Percentiles rank a stretch among this genome's conserved stretches.
These are phyloP conservation scores for Ceratocystis variospora DNA, from an alignment of 2,329 filamentous ascomycete species.

Conservation along the genomic window DNA sequence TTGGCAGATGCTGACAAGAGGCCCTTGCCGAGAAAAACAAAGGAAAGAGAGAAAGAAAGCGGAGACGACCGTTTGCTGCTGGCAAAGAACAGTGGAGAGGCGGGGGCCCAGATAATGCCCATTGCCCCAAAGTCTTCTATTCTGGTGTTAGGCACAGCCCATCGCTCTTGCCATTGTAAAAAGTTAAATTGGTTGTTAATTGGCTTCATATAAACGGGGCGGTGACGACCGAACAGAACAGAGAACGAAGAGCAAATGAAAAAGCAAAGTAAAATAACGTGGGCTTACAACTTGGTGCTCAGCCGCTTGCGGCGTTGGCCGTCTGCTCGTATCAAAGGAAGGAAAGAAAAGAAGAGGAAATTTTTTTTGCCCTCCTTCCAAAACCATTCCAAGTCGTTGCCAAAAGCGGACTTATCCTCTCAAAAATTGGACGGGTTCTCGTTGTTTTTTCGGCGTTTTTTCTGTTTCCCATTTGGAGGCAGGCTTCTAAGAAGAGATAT, in stretches of 20 bases:
- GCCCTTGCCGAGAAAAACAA: background rate
- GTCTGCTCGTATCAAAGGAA: background rate
- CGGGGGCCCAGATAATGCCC: background rate
- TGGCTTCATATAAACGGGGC: background rate
- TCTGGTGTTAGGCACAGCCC: background rate
- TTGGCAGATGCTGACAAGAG: background rate
- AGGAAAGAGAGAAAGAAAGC: background rate
- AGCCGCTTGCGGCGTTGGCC: slow-evolving; percentile 1
- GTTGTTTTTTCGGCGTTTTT: background rate
- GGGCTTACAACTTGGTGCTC: background rate
- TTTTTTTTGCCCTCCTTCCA: background rate
- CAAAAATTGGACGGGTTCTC: background rate
- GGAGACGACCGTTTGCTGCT: background rate
- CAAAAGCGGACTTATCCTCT: background rate
- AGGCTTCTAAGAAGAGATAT: too few relatives aligned
- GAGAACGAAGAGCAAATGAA: background rate
- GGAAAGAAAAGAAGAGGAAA: background rate
- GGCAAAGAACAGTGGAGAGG: background rate
- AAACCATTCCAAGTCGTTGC: background rate
- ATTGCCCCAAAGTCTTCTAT: too few relatives aligned
- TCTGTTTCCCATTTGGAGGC: background rate
- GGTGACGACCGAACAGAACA: background rate
- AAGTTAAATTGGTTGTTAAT: background rate
- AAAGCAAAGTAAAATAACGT: background rate
- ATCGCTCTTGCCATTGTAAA: slow-evolving; percentile 1